Conservation (phyloP, 257 asterid genomes). For the Datura wrightii region DNA sequence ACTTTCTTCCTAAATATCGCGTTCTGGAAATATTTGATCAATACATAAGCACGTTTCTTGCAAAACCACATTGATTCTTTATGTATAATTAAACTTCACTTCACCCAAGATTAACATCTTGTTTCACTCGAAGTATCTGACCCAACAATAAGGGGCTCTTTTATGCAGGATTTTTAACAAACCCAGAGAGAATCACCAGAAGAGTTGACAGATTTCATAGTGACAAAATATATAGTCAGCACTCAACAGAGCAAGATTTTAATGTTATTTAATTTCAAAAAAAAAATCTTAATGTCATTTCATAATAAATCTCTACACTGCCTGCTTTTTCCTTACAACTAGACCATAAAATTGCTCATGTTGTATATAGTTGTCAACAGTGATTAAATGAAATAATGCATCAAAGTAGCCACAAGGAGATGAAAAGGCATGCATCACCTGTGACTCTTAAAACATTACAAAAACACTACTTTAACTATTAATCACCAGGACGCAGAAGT, state of each 20-base stretch:
- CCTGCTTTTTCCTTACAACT: neutral
- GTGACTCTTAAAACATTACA: neutral
- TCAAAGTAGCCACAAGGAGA: neutral
- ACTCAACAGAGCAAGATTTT: neutral
- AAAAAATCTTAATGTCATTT: neutral
- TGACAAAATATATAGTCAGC: neutral
- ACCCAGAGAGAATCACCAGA: neutral
- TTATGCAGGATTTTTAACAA: neutral
- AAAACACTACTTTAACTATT: neutral
- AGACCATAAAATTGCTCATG: neutral
- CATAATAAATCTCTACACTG: neutral
- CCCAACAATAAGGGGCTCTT: slow-evolving; percentile 7
- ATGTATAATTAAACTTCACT: neutral
- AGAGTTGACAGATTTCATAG: slow-evolving; percentile 9
- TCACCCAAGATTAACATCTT: neutral
- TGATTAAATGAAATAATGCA: neutral
- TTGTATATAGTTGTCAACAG: neutral
- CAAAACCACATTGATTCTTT: neutral
- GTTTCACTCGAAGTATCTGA: neutral
- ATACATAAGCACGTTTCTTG: neutral
- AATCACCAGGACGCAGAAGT: neutral
- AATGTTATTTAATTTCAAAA: neutral
- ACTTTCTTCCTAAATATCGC: neutral
- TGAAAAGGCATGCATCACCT: slow-evolving; percentile 10
- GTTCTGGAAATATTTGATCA: neutral